These are phyloP conservation scores for Groenewaldozyma tartarivorans DNA, from an alignment of 805 yeast species.

Conservation along the genomic window DNA sequence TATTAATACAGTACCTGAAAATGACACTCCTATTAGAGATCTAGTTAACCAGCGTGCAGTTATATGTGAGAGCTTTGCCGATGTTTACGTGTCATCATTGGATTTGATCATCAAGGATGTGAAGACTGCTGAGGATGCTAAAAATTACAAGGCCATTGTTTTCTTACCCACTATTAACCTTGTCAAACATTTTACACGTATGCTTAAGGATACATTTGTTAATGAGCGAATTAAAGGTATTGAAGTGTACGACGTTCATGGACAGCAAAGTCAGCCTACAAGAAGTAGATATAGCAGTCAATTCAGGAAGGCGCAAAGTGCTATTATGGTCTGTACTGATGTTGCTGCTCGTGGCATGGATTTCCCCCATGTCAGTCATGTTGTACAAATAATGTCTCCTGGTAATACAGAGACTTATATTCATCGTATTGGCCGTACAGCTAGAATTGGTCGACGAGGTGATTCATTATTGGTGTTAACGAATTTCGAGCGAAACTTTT, in stretches of 20 bases:
- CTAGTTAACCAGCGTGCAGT: slow-evolving; percentile 62
- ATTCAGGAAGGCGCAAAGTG: slow-evolving; percentile 40
- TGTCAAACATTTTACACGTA: slow-evolving; percentile 46
- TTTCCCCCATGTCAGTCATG: slow-evolving; percentile 80
- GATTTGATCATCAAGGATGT: slow-evolving; percentile 37
- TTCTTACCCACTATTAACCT: slow-evolving; percentile 72
- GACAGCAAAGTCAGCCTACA: slow-evolving; percentile 58
- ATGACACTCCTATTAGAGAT: slow-evolving; percentile 72
- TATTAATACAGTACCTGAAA: slow-evolving; percentile 64
- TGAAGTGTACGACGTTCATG: slow-evolving; percentile 41
- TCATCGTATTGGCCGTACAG: slow-evolving; percentile 94
- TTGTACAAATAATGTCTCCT: slow-evolving; percentile 75
- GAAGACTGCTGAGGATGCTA: slow-evolving; percentile 20
- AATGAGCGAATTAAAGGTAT: background rate
- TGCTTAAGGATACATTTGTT: slow-evolving; percentile 27
- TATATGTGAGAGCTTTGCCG: slow-evolving; percentile 43
- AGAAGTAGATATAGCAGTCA: slow-evolving; percentile 52
- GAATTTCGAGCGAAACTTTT: background rate
- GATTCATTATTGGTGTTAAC: slow-evolving; percentile 45
- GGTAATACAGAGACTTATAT: slow-evolving; percentile 68
- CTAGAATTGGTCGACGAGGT: slow-evolving; percentile 81
- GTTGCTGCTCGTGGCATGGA: slow-evolving; percentile 97
- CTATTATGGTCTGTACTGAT: slow-evolving; percentile 74
- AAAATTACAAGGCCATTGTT: slow-evolving; percentile 62
- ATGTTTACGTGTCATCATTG: slow-evolving; percentile 47